Evolutionary conservation across 2,329 filamentous ascomycete genomes (phyloP).

Genomic region (Colletotrichum sp.): DNA sequence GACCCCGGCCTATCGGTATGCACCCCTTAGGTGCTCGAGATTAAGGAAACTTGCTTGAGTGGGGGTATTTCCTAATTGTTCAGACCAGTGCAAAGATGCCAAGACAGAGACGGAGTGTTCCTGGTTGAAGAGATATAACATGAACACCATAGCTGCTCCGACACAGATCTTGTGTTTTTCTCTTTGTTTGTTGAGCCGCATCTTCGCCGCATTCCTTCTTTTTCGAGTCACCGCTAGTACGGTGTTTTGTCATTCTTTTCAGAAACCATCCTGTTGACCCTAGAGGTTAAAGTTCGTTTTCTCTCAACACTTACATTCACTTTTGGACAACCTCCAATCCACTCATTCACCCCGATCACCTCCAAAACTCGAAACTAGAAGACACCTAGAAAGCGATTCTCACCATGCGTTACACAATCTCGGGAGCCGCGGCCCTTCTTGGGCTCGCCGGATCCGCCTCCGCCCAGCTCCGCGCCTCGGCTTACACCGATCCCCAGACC

Average conservation of each 20-base stretch:
- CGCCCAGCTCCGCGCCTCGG: conserved; percentile 25
- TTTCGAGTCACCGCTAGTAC: conserved; percentile 12
- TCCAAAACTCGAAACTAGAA: not conserved
- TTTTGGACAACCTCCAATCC: not conserved
- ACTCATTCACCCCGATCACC: not conserved
- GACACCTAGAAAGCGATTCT: not conserved
- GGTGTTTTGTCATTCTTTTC: conserved; percentile 16
- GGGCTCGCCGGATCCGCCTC: conserved; percentile 25
- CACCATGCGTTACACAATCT: conserved; percentile 20
- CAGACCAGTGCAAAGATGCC: too few species aligned
- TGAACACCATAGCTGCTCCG: not conserved
- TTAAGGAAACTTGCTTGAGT: conserved; percentile 12
- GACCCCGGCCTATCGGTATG: not conserved
- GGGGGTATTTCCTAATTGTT: not conserved
- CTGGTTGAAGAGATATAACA: not conserved
- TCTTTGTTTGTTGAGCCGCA: not conserved
- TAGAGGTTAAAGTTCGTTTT: conserved; percentile 13
- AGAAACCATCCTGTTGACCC: not conserved
- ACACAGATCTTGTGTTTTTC: not conserved
- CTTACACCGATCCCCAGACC: conserved; percentile 47
- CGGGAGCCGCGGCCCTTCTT: conserved; percentile 20
- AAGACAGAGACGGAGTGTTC: not conserved
- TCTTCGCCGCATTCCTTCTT: conserved; percentile 9
- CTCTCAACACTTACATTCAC: not conserved
- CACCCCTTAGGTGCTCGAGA: not conserved